phyloP scores from a whole-genome alignment of 2,329 filamentous ascomycete species.

The Beauveria sp. region DNA sequence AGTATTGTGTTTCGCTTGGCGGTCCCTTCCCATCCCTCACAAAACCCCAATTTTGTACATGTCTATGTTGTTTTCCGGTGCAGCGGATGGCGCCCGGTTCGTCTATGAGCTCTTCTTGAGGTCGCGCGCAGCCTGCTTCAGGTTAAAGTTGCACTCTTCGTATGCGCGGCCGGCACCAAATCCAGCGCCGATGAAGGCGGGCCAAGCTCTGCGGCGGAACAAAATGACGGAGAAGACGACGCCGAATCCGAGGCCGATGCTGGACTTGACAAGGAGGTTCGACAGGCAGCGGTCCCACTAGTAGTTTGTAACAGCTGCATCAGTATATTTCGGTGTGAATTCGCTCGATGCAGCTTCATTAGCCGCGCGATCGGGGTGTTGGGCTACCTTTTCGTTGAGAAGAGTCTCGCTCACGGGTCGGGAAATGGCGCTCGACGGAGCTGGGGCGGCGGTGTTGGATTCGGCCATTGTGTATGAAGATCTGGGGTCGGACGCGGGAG shows the following conservation, averaged over 20 bases:
- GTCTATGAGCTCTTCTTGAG: slow-evolving; percentile 42
- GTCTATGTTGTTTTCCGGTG: slow-evolving; percentile 16
- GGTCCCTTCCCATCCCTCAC: background rate
- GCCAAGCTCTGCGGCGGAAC: slow-evolving; percentile 97
- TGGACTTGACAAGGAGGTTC: slow-evolving; percentile 93
- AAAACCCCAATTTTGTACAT: slow-evolving; percentile 17
- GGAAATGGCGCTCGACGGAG: slow-evolving; percentile 57
- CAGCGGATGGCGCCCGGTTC: background rate
- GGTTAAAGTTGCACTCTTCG: slow-evolving; percentile 90
- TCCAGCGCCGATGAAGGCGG: slow-evolving; percentile 80
- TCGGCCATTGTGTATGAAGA: slow-evolving; percentile 42
- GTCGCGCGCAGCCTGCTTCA: slow-evolving; percentile 54
- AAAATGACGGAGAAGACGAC: slow-evolving; percentile 97
- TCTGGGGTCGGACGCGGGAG: background rate
- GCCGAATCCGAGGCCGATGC: slow-evolving; percentile 91
- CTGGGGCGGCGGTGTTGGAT: slow-evolving; percentile 36
- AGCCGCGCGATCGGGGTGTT: background rate
- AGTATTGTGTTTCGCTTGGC: background rate
- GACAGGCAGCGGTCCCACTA: slow-evolving; percentile 99
- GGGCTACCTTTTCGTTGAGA: slow-evolving; percentile 86
- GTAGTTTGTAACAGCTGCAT: background rate
- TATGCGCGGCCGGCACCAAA: slow-evolving; percentile 96
- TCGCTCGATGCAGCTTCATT: background rate
- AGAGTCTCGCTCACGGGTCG: slow-evolving; percentile 95
- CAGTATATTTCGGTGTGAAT: slow-evolving; percentile 14